Percentiles rank a stretch among this genome's conserved stretches.
These are phyloP conservation scores for Theobroma cacao DNA, from an alignment of 345 rosid genomes.

Conservation along the genomic window DNA sequence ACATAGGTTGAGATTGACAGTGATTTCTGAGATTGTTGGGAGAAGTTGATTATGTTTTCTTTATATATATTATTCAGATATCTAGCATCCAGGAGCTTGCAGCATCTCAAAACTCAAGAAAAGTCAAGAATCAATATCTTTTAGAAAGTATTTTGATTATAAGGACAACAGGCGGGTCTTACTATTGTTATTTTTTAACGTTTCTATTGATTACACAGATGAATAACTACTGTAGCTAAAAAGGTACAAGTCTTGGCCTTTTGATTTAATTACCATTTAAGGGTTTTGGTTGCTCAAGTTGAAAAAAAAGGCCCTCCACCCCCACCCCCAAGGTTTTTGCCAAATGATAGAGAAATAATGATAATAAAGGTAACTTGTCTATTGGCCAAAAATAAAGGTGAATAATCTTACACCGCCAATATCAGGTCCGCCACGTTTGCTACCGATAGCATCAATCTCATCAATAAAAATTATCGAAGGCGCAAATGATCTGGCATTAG, in stretches of 20 bases:
- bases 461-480: constrained; percentile 96
- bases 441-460: constrained; percentile 97
- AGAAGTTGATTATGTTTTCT: background rate
- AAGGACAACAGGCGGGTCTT: background rate
- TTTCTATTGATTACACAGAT: too few relatives aligned
- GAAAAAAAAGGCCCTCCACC: background rate
- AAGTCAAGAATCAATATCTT: background rate
- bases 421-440: constrained; percentile 98
- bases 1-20: background rate
- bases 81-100: background rate
- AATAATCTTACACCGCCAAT: constrained; percentile 81
- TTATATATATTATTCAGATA: background rate
- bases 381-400: background rate
- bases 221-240: background rate
- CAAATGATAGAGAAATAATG: background rate
- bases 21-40: background rate
- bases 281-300: background rate
- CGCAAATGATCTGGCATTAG: constrained; percentile 85
- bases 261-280: background rate
- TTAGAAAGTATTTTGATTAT: background rate
- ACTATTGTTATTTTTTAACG: background rate
- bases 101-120: background rate
- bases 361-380: background rate
- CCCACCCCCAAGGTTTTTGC: background rate
- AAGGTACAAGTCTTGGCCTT: background rate